Conservation (phyloP, 208 protist species). For the Wallacemonas collosoma region DNA sequence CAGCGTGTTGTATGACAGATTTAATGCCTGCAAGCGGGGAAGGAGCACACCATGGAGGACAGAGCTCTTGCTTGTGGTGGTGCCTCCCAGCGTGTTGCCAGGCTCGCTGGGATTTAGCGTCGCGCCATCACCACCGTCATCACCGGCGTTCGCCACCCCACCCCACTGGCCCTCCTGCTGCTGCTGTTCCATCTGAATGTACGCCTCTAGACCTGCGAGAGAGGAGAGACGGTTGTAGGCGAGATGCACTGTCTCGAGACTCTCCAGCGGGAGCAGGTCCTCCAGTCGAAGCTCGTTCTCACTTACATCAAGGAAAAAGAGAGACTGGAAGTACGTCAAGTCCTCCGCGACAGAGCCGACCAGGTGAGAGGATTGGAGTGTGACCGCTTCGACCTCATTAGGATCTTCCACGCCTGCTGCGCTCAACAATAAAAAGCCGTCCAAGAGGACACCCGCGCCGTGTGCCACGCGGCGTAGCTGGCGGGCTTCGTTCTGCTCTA, state of each 20-base stretch:
- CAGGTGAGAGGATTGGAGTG: constrained; percentile 67
- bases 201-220: constrained; percentile 34
- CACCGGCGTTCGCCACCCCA: not conserved
- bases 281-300: constrained; percentile 75
- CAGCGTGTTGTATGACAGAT: constrained; percentile 87
- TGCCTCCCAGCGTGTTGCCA: not conserved
- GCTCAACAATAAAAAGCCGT: constrained; percentile 82
- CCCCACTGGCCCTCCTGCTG: constrained; percentile 8
- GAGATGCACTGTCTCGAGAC: constrained; percentile 74
- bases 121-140: not conserved
- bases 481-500: constrained; percentile 45
- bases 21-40: constrained; percentile 58
- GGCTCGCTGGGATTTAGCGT: not conserved
- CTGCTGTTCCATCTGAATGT: constrained; percentile 12
- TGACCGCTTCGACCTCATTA: constrained; percentile 67
- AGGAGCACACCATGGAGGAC: constrained; percentile 50
- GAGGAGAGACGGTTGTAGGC: constrained; percentile 78
- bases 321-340: constrained; percentile 64
- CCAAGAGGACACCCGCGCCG: constrained; percentile 49
- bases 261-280: constrained; percentile 60
- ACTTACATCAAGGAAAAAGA: constrained; percentile 81
- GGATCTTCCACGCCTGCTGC: constrained; percentile 66
- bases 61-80: constrained; percentile 16
- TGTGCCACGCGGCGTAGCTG: constrained; percentile 36
- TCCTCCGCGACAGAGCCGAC: constrained; percentile 70